Conservation (phyloP, 2,329 filamentous ascomycete species). For the Venturia pyrina region DNA sequence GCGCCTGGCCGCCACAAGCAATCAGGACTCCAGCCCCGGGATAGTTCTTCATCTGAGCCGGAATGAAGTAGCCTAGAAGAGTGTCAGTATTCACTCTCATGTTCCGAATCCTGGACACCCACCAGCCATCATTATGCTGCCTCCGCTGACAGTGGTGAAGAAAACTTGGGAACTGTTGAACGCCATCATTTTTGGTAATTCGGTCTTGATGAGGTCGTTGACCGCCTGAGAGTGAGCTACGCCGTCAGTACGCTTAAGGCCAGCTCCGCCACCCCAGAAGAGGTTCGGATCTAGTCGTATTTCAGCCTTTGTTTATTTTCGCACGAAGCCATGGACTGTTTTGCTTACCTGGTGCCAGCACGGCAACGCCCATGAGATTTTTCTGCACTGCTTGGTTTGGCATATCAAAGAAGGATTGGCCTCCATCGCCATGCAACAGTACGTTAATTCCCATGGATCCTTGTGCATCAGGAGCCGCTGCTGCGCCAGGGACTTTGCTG, state of each 20-base stretch:
- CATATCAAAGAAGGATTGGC: constrained; percentile 49
- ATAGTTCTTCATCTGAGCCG: constrained; percentile 43
- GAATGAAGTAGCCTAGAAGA: constrained; percentile 33
- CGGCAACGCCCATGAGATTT: constrained; percentile 42
- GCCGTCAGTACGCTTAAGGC: constrained; percentile 45
- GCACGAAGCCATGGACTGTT: background rate
- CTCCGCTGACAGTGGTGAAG: constrained; percentile 50
- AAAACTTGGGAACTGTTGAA: constrained; percentile 44
- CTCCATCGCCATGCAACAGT: constrained; percentile 50
- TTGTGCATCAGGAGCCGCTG: constrained; percentile 22
- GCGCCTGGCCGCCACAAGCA: constrained; percentile 45
- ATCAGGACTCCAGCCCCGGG: constrained; percentile 43
- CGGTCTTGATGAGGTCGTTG: constrained; percentile 39
- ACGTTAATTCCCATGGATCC: constrained; percentile 43
- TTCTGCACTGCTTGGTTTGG: constrained; percentile 44
- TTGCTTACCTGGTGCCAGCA: constrained; percentile 36
- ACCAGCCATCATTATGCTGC: constrained; percentile 39
- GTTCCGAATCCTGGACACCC: constrained; percentile 15
- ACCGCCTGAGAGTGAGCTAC: constrained; percentile 47
- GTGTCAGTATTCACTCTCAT: constrained; percentile 22
- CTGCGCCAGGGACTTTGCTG: constrained; percentile 40
- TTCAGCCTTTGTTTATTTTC: background rate
- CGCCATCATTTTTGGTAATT: constrained; percentile 43
- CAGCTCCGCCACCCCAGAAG: constrained; percentile 48
- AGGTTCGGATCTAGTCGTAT: constrained; percentile 32